Evolutionary conservation across 2,329 filamentous ascomycete species (phyloP), one percentile per base, ranked within the genome.

Genomic region (Clarireedia paspali): DNA sequence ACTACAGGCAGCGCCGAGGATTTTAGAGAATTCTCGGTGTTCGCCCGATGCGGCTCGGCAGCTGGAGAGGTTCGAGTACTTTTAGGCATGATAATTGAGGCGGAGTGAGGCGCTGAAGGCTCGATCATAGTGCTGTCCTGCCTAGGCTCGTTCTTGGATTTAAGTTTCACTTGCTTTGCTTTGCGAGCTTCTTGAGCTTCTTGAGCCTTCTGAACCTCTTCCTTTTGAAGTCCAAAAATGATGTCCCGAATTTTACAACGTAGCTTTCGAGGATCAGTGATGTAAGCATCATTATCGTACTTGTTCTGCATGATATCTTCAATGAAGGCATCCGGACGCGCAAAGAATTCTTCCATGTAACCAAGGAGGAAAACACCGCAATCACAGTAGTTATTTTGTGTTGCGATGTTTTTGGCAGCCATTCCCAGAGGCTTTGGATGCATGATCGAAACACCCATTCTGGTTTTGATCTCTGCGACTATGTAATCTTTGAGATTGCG

Each of bases 311-410:
- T 73, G 17, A 95, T 73, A 58, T 81, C 84, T 20, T 73, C 73
- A 15, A 88, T 76, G 62, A 95, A 94, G 0, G 68, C 70, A 60
- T 89, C 82, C 0, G 92, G 92, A 57, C 89, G 74, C 52, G 82
- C 77, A 15, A 95, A 78, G 60, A 99, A 96, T 60, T 88, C 84
- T 61, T 90, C 81, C 53, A 95, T 77, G 66, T 97, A 99, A 2
- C 85, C 87, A 4, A 96, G 74, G 3, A 97, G 74, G 64, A 88
- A 99, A 0, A 96, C 74, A 7, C 94, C 94, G 66, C 94, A 99
- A 68, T 99, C 94, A 59, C 82, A 91, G 63, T 80, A 88, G 67
- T 99, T 97, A 49, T 82, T 73, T 70, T 99, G 94, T 59, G 80
- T 73, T 0, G 94, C 92, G 14, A 96, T 85, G 6, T 79, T 55